Conservation (phyloP, 352 stramenopile genomes). For the Phytophthora fragariaefolia region DNA sequence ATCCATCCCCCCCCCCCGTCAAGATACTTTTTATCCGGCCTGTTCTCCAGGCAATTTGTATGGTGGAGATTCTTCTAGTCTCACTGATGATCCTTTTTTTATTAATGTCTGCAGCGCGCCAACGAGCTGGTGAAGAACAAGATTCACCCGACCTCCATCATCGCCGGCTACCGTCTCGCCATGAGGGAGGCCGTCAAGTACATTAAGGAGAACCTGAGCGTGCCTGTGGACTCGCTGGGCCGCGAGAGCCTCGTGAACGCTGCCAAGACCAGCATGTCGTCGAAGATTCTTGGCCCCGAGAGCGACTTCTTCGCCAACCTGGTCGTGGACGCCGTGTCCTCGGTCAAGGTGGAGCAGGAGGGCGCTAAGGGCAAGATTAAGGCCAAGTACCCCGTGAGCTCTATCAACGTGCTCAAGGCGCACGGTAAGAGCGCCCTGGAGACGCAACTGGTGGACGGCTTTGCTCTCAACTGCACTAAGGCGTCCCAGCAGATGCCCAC, state of each 20-base stretch:
- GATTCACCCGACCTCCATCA: slow-evolving; percentile 99
- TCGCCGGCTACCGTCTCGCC: slow-evolving; percentile 98
- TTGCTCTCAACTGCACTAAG: slow-evolving; percentile 97
- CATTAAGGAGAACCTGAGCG: slow-evolving; percentile 98
- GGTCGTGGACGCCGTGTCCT: slow-evolving; percentile 97
- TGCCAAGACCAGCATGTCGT: slow-evolving; percentile 99
- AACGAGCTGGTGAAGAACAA: slow-evolving; percentile 98
- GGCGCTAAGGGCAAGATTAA: slow-evolving; percentile 83
- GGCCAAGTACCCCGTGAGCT: slow-evolving; percentile 96
- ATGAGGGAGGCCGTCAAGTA: slow-evolving; percentile 99
- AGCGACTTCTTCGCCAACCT: slow-evolving; percentile 98
- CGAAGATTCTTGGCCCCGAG: slow-evolving; percentile 99
- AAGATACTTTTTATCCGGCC: slow-evolving; percentile 25
- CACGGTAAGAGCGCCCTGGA: slow-evolving; percentile 91
- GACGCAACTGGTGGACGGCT: slow-evolving; percentile 94
- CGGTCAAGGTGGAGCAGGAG: slow-evolving; percentile 94
- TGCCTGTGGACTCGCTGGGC: slow-evolving; percentile 94
- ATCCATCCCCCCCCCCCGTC: not conserved
- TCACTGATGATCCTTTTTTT: not conserved
- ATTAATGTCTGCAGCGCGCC: slow-evolving; percentile 70
- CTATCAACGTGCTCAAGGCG: slow-evolving; percentile 99
- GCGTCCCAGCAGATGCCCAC: slow-evolving; percentile 98
- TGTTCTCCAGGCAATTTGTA: not conserved
- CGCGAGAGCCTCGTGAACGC: slow-evolving; percentile 97
- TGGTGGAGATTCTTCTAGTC: not conserved